Evolutionary conservation across 1,284 basidiomycete species (phyloP), one percentile per base, ranked within the genome.

Genomic region (Stygiomarasmius scandens): DNA sequence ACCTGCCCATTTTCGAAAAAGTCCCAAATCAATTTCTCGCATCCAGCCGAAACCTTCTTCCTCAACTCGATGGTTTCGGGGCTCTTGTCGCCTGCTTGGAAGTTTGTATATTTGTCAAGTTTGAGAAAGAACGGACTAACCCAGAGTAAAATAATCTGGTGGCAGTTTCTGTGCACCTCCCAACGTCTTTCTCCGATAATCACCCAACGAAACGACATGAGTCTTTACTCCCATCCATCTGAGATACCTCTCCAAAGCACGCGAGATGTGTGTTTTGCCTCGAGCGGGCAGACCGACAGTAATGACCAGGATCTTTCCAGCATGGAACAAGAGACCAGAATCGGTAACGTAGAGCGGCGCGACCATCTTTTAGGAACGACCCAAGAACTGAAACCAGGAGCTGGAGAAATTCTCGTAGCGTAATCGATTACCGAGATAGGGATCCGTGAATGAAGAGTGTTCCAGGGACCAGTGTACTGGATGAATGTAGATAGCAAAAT

Each of bases 181-280:
- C 10, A 98, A 77, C 0, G 90, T 86, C 76, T 94, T 93, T 52
- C 97, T 80, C 48, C 97, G 85, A 73, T 96, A 95, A 74, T 99
- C 96, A 23, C 97, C 97, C 3, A 99, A 80, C 1, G 93, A 96
- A 58, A 98, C 90, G 50, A 98, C 96, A 58, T 90, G 85, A 0
- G 94, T 96, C 74, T 96, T 97, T 61, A 99, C 93, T 44, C 97
- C 96, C 69, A 96, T 92, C 97, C 97, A 99, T 67, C 94, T 84
- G 1, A 99, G 84, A 74, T 99, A 99, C 23, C 97, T 87, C 71
- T 99, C 96, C 27, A 99, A 83, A 19, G 96, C 90, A 54, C 96
- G 86, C 1, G 95, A 96, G 57, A 99, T 92, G 72, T 99, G 97
- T 0, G 96, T 98, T 77, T 98, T 98, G 48, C 96, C 96, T 53